phyloP scores from a whole-genome alignment of 225 moss, liverwort and hornwort genomes.

The Pseudisothecium myosuroides region DNA sequence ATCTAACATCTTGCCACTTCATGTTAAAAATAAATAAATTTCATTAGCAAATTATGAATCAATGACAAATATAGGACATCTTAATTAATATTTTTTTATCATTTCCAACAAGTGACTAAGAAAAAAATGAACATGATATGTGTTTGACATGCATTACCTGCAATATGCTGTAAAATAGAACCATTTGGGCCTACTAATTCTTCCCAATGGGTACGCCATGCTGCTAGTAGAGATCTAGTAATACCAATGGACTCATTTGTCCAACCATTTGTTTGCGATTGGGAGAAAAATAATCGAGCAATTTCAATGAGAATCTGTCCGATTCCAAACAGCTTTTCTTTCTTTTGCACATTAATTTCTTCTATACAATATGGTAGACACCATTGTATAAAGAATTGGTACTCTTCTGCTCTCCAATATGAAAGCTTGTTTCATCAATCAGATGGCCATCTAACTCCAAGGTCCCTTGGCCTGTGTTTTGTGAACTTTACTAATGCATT shows the following conservation, averaged over 20 bases:
- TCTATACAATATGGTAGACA: too few species aligned
- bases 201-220: background rate
- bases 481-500: background rate
- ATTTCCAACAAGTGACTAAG: background rate
- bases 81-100: background rate
- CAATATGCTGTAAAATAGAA: background rate
- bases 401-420: too few species aligned
- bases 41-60: background rate
- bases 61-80: background rate
- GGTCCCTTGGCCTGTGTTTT: background rate
- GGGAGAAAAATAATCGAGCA: too few species aligned
- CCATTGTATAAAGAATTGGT: too few species aligned
- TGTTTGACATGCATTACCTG: background rate
- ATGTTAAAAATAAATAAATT: background rate
- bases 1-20: background rate
- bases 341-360: too few species aligned
- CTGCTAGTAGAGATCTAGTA: too few species aligned
- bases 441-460: too few species aligned
- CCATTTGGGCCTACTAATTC: background rate
- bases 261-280: too few species aligned
- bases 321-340: too few species aligned
- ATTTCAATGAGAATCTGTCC: too few species aligned
- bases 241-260: too few species aligned
- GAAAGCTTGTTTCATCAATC: too few species aligned
- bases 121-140: background rate